Percentiles rank a stretch among this genome's conserved stretches.
These are phyloP conservation scores for Elymus sibiricus DNA, from an alignment of 176 grass and related monocot species.

Conservation along the genomic window DNA sequence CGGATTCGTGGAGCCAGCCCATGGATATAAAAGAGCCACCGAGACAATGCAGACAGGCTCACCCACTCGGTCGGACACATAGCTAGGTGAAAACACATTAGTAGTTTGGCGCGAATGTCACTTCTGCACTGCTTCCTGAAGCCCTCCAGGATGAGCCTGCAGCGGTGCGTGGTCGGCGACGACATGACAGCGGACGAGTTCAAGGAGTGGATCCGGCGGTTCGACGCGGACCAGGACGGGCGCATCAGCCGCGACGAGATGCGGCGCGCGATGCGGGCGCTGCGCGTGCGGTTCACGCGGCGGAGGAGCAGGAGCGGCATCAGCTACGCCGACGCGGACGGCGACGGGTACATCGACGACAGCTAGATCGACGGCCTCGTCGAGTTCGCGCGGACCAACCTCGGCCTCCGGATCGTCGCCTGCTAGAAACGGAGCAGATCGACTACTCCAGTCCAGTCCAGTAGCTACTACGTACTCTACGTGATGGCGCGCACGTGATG, in stretches of 20 bases:
- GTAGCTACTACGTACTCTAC: not conserved
- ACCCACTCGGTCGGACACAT: not conserved
- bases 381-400: constrained; percentile 64
- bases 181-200: constrained; percentile 82
- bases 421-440: constrained; percentile 21
- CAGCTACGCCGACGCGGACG: constrained; percentile 62
- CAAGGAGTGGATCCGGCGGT: constrained; percentile 77
- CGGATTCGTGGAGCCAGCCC: not conserved
- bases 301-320: constrained; percentile 71
- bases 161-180: not conserved
- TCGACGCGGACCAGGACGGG: constrained; percentile 68
- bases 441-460: not conserved
- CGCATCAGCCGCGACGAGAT: constrained; percentile 89
- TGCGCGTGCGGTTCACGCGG: constrained; percentile 68
- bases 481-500: not conserved
- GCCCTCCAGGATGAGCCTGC: not conserved
- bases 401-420: constrained; percentile 74
- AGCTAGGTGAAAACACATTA: not conserved
- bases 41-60: not conserved
- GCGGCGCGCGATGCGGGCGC: constrained; percentile 56
- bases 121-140: not conserved
- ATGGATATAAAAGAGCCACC: constrained; percentile 30
- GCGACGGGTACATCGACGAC: constrained; percentile 67
- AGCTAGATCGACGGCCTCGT: constrained; percentile 76
- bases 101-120: not conserved